Percentiles rank a stretch among this genome's conserved stretches.
phyloP scores from a whole-genome alignment of 1,284 basidiomycete species.

The Thecaphora thlaspeos region DNA sequence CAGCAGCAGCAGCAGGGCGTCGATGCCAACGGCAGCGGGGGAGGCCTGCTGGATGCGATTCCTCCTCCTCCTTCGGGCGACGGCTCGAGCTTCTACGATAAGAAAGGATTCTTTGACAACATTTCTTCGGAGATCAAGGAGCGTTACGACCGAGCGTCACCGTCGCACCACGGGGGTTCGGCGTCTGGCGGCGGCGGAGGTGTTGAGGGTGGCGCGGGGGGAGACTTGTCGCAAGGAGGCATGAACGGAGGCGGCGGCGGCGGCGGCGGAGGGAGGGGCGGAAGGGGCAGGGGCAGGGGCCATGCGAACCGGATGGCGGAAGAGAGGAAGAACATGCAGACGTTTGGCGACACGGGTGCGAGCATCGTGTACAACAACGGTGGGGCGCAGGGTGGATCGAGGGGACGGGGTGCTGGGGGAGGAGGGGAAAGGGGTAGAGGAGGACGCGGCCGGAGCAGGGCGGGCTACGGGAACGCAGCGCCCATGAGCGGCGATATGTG shows the following conservation, averaged over 20 bases:
- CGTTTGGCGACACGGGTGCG: constrained; percentile 56
- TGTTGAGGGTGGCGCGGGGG: too few relatives aligned
- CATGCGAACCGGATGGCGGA: constrained; percentile 45
- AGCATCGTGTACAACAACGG: too few relatives aligned
- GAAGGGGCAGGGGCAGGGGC: constrained; percentile 32
- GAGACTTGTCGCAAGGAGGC: too few relatives aligned
- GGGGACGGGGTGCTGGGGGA: constrained; percentile 8
- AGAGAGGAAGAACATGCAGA: constrained; percentile 51
- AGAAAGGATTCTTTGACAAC: constrained; percentile 55
- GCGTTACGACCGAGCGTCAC: constrained; percentile 31
- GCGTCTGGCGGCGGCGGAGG: too few relatives aligned
- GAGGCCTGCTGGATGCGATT: constrained; percentile 43
- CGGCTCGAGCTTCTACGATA: constrained; percentile 51
- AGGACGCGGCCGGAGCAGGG: too few relatives aligned
- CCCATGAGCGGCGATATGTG: too few relatives aligned
- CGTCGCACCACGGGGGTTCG: too few relatives aligned
- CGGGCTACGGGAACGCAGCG: too few relatives aligned
- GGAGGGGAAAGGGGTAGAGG: constrained; percentile 14
- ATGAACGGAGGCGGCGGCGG: too few relatives aligned
- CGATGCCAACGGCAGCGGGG: too few relatives aligned
- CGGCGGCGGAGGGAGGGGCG: too few relatives aligned
- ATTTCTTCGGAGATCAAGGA: constrained; percentile 54
- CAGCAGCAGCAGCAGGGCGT: constrained; percentile 3
- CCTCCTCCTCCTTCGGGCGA: constrained; percentile 43
- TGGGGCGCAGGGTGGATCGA: constrained; percentile 9